These are phyloP conservation scores for Epichloe scottii DNA, from an alignment of 2,329 filamentous ascomycete species.

Conservation along the genomic window DNA sequence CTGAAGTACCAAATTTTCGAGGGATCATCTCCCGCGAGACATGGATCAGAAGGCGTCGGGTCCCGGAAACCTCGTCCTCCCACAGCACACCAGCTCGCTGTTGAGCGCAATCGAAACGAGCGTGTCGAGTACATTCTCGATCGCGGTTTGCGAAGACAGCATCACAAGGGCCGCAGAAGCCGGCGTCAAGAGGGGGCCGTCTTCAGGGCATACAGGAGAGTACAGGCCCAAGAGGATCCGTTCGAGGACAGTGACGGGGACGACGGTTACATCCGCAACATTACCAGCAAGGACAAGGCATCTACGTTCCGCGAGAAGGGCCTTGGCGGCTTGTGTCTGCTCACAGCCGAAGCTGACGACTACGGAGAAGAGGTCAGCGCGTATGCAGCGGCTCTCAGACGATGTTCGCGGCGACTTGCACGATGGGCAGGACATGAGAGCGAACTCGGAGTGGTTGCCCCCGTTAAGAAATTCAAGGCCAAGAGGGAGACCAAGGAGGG, in stretches of 20 bases:
- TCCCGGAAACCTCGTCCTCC: slow-evolving; percentile 57
- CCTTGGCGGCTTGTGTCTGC: slow-evolving; percentile 50
- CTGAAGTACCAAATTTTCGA: slow-evolving; percentile 50
- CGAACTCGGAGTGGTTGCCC: slow-evolving; percentile 33
- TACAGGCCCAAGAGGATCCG: slow-evolving; percentile 41
- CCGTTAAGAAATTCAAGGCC: slow-evolving; percentile 28
- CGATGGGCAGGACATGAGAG: slow-evolving; percentile 48
- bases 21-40: slow-evolving; percentile 45
- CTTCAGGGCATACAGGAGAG: slow-evolving; percentile 51
- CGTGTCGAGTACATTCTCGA: slow-evolving; percentile 74
- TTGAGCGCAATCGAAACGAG: slow-evolving; percentile 65
- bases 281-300: slow-evolving; percentile 15
- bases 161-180: slow-evolving; percentile 48
- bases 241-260: slow-evolving; percentile 55
- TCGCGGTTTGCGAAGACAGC: slow-evolving; percentile 54
- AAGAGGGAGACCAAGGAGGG: slow-evolving; percentile 11
- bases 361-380: slow-evolving; percentile 62
- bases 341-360: slow-evolving; percentile 54
- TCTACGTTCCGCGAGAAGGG: slow-evolving; percentile 41
- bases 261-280: slow-evolving; percentile 23
- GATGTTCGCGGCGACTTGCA: slow-evolving; percentile 50
- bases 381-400: slow-evolving; percentile 53
- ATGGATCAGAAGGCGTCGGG: slow-evolving; percentile 41
- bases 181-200: slow-evolving; percentile 55
- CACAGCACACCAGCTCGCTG: slow-evolving; percentile 70